phyloP scores from a whole-genome alignment of 768 basidiomycete species.

The Phlegmacium glaucopus region DNA sequence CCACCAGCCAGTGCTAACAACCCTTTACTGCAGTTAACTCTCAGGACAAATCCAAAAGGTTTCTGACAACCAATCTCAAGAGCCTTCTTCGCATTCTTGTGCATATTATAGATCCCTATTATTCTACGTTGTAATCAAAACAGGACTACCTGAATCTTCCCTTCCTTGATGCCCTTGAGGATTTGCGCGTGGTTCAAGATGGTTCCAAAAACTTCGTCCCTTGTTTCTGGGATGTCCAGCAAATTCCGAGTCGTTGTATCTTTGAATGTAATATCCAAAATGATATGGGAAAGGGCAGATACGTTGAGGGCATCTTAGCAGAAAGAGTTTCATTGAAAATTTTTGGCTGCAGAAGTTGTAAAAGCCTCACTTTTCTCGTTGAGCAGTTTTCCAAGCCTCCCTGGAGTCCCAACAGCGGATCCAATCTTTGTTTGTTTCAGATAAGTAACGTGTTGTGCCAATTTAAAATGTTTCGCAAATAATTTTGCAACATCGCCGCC shows the following conservation, averaged over 20 bases:
- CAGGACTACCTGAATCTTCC: constrained; percentile 77
- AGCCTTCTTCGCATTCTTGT: constrained; percentile 2
- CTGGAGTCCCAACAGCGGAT: constrained; percentile 89
- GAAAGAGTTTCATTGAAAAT: constrained; percentile 5
- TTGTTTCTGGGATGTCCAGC: constrained; percentile 80
- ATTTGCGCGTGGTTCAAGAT: constrained; percentile 64
- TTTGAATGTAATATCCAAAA: constrained; percentile 70
- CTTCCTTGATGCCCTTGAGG: constrained; percentile 59
- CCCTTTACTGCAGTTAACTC: constrained; percentile 57
- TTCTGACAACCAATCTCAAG: constrained; percentile 55
- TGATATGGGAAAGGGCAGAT: constrained; percentile 78
- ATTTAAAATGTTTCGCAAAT: constrained; percentile 93
- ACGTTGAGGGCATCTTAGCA: constrained; percentile 64
- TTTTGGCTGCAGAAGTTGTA: neutral
- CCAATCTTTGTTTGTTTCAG: constrained; percentile 83
- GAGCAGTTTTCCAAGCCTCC: constrained; percentile 83
- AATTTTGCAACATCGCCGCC: constrained; percentile 92
- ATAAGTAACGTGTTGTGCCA: constrained; percentile 82
- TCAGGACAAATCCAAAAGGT: constrained; percentile 86
- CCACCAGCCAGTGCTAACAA: constrained; percentile 1
- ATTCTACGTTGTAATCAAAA: constrained; percentile 44
- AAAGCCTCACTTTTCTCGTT: constrained; percentile 56
- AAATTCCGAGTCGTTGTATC: constrained; percentile 76
- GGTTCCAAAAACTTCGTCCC: constrained; percentile 75
- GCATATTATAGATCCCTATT: constrained; percentile 15